A percentile compares a stretch with the other conserved stretches of the same genome.
Evolutionary conservation across 805 yeast species (phyloP).

Genomic region (Kuraishia floccosa): DNA sequence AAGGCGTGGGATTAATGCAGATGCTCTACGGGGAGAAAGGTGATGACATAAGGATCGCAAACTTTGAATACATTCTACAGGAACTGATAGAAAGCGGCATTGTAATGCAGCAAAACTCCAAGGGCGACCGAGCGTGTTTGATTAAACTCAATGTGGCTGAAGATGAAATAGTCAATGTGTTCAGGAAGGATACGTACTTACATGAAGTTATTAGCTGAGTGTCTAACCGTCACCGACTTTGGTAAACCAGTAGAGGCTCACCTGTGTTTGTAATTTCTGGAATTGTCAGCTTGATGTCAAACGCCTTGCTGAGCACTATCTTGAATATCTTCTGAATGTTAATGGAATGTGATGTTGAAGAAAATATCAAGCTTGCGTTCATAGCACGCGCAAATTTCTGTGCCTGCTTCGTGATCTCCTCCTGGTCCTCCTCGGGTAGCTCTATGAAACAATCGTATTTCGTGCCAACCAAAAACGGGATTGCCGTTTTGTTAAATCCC

Average conservation of each 20-base stretch:
- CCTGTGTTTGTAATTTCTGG: conserved; percentile 81
- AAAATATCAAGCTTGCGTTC: conserved; percentile 76
- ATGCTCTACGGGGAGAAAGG: conserved; percentile 12
- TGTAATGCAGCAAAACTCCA: conserved; percentile 51
- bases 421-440: conserved; percentile 68
- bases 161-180: conserved; percentile 52
- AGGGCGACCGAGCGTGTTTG: conserved; percentile 56
- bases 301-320: conserved; percentile 80
- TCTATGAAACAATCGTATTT: conserved; percentile 84
- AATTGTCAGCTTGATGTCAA: conserved; percentile 70
- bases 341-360: conserved; percentile 86
- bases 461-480: conserved; percentile 87
- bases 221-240: no score
- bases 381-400: conserved; percentile 79
- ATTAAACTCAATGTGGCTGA: conserved; percentile 59
- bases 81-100: conserved; percentile 78
- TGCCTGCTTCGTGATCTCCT: conserved; percentile 73
- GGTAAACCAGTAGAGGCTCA: conserved; percentile 80
- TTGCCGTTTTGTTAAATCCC: conserved; percentile 82
- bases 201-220: conserved; percentile 12
- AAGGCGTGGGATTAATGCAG: conserved; percentile 11
- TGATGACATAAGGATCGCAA: conserved; percentile 19
- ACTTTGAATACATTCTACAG: conserved; percentile 46
- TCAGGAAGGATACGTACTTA: conserved; percentile 43
- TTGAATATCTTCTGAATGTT: conserved; percentile 92